Percentiles rank a stretch among this genome's conserved stretches.
Evolutionary conservation across 805 yeast species (phyloP).

Genomic region (Metschnikowia drakensbergensis): DNA sequence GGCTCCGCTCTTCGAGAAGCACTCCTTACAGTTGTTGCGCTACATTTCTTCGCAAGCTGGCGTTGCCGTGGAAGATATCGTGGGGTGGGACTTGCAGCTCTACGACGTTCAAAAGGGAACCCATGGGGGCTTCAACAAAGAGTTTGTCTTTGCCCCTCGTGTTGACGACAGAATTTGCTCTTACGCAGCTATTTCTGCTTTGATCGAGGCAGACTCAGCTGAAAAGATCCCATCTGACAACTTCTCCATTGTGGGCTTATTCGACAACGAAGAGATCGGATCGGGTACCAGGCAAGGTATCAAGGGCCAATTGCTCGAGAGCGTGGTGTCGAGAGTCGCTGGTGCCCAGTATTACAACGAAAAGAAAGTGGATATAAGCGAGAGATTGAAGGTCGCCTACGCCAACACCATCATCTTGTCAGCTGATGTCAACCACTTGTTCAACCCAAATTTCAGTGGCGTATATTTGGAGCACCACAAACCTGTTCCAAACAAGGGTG

Average conservation of each 20-base stretch:
- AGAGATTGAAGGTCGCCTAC: constrained; percentile 39
- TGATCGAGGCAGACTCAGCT: constrained; percentile 40
- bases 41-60: constrained; percentile 61
- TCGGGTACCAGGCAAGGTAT: constrained; percentile 80
- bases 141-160: constrained; percentile 78
- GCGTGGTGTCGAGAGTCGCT: constrained; percentile 55
- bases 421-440: constrained; percentile 80
- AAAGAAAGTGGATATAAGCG: constrained; percentile 20
- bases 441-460: constrained; percentile 70
- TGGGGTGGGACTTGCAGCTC: constrained; percentile 71
- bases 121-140: constrained; percentile 72
- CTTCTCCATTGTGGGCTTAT: constrained; percentile 60
- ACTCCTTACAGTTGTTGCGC: constrained; percentile 63
- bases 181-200: constrained; percentile 61
- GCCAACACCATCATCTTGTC: constrained; percentile 79
- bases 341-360: constrained; percentile 25
- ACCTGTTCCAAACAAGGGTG: constrained; percentile 76
- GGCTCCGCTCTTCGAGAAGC: constrained; percentile 67
- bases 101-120: constrained; percentile 79
- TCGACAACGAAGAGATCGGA: constrained; percentile 83
- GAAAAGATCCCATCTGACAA: constrained; percentile 25
- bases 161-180: constrained; percentile 83
- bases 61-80: constrained; percentile 56
- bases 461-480: constrained; percentile 74
- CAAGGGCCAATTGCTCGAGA: constrained; percentile 68